These are phyloP conservation scores for Moelleriella libera DNA, from an alignment of 2,329 filamentous ascomycete species.

Conservation along the genomic window DNA sequence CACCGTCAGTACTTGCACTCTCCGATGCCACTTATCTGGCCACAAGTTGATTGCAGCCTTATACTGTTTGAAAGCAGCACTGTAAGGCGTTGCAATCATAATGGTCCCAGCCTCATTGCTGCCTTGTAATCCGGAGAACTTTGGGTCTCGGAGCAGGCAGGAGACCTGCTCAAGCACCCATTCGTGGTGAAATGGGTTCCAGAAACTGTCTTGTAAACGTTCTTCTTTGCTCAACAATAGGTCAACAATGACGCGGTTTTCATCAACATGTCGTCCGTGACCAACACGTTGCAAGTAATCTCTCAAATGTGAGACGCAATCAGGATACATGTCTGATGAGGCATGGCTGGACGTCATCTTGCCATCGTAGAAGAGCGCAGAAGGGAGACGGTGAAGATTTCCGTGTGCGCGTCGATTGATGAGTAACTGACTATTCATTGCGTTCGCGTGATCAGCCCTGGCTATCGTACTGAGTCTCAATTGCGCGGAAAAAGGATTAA, in stretches of 20 bases:
- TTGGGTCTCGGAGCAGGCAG: slow-evolving; percentile 9
- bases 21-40: slow-evolving; percentile 11
- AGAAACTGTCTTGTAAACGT: slow-evolving; percentile 19
- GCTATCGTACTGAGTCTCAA: slow-evolving; percentile 23
- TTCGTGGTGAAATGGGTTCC: slow-evolving; percentile 21
- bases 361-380: slow-evolving; percentile 24
- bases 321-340: slow-evolving; percentile 10
- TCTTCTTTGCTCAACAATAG: slow-evolving; percentile 13
- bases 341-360: slow-evolving; percentile 21
- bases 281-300: slow-evolving; percentile 14
- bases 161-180: slow-evolving; percentile 21
- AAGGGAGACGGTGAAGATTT: slow-evolving; percentile 25
- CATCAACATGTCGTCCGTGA: slow-evolving; percentile 6
- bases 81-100: slow-evolving; percentile 31
- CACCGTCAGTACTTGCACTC: slow-evolving; percentile 27
- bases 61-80: slow-evolving; percentile 21
- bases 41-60: slow-evolving; percentile 12
- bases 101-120: slow-evolving; percentile 15
- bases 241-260: slow-evolving; percentile 23
- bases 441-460: slow-evolving; percentile 17
- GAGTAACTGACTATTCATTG: slow-evolving; percentile 17
- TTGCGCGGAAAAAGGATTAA: slow-evolving; percentile 18
- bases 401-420: slow-evolving; percentile 23
- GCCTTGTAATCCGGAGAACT: slow-evolving; percentile 11
- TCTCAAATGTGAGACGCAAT: slow-evolving; percentile 13